These are phyloP conservation scores for Eucalyptus leucophloia DNA, from an alignment of 345 rosid species.

Conservation along the genomic window DNA sequence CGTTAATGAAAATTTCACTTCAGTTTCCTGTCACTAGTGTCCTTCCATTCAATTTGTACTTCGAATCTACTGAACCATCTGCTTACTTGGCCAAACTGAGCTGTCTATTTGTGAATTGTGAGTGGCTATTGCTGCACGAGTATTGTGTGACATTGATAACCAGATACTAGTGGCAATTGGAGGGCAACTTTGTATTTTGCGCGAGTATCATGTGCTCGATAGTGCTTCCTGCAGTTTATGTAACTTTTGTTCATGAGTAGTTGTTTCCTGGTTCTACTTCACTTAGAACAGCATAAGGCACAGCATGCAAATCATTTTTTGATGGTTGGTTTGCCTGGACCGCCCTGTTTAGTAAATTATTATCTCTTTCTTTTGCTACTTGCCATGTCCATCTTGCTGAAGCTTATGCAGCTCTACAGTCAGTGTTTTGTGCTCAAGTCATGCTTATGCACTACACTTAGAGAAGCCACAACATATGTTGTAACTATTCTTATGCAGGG, in stretches of 20 bases:
- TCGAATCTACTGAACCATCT: background rate
- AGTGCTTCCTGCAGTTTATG: background rate
- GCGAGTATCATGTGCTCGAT: background rate
- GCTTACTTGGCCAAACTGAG: background rate
- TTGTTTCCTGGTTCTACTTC: background rate
- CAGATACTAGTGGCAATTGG: background rate
- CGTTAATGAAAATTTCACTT: background rate
- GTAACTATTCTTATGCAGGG: background rate
- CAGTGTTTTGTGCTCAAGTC: background rate
- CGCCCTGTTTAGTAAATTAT: background rate
- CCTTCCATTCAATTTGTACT: background rate
- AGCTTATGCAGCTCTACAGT: background rate
- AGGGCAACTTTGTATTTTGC: background rate
- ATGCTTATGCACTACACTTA: background rate
- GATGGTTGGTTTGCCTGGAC: background rate
- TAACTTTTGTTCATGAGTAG: background rate
- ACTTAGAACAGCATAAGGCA: background rate
- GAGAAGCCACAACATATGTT: background rate
- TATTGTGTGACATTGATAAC: background rate
- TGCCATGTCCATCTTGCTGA: background rate
- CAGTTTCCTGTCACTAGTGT: background rate
- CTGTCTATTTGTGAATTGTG: background rate
- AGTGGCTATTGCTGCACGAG: background rate
- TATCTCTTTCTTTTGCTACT: background rate
- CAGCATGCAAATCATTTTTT: background rate